Evolutionary conservation across 2,329 filamentous ascomycete genomes (phyloP).

Genomic region (Fusarium xylarioides): DNA sequence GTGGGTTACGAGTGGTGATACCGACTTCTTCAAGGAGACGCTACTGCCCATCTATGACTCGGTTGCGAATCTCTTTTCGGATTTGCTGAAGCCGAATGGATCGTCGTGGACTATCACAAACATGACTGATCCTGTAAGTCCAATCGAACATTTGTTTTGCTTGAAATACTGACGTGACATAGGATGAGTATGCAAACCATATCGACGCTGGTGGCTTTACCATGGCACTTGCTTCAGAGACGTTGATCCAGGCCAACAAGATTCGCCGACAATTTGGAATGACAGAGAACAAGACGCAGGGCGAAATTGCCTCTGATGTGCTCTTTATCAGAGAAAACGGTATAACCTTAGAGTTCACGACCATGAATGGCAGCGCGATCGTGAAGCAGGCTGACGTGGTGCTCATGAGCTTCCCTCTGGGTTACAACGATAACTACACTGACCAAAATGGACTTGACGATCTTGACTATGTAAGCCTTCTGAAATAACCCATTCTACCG

Average conservation of each 20-base stretch:
- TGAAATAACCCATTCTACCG: too few relatives aligned
- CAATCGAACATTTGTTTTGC: accelerated
- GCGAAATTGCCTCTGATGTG: background rate
- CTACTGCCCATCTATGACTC: background rate
- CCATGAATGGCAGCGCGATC: background rate
- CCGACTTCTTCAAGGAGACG: background rate
- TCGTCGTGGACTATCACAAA: background rate
- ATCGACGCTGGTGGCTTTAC: background rate
- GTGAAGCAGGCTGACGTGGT: background rate
- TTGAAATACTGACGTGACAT: background rate
- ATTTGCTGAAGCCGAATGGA: background rate
- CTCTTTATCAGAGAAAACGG: background rate
- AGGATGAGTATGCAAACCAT: conserved; percentile 9
- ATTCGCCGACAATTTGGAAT: background rate
- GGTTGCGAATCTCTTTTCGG: background rate
- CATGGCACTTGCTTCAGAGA: background rate
- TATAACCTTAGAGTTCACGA: background rate
- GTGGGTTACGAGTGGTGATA: conserved; percentile 1
- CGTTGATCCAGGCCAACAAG: background rate
- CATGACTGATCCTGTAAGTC: background rate
- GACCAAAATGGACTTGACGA: background rate
- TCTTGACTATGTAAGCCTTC: background rate
- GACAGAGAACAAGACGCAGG: background rate
- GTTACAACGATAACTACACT: conserved; percentile 4
- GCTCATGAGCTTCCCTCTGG: background rate